Evolutionary conservation across 169 alveolate species (phyloP).

Genomic region (Eimeria necatrix): DNA sequence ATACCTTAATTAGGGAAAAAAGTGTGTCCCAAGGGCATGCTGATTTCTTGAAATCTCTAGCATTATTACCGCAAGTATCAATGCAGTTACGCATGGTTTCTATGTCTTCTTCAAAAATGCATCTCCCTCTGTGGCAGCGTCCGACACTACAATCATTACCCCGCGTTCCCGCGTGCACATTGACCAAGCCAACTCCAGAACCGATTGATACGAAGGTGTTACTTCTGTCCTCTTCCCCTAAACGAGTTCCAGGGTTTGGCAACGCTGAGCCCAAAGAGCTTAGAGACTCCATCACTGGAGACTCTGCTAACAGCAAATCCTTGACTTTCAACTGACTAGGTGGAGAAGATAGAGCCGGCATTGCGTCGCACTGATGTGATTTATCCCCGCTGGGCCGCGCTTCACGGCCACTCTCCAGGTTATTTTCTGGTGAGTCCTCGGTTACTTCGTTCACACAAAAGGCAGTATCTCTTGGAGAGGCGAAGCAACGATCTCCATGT

Average conservation of each 20-base stretch:
- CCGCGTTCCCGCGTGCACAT: neutral
- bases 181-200: neutral
- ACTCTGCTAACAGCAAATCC: slow-evolving; percentile 52
- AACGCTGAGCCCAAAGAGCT: slow-evolving; percentile 1
- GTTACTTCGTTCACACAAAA: neutral
- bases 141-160: slow-evolving; percentile 23
- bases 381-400: neutral
- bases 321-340: slow-evolving; percentile 11
- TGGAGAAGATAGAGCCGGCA: neutral
- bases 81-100: neutral
- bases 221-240: neutral
- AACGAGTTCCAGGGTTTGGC: slow-evolving; percentile 13
- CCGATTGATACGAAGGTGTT: slow-evolving; percentile 21
- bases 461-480: neutral
- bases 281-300: slow-evolving; percentile 30
- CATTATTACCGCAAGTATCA: neutral
- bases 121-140: slow-evolving; percentile 52
- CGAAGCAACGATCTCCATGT: neutral
- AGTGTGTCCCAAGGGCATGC: slow-evolving; percentile 26
- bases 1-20: slow-evolving; percentile 50
- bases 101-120: slow-evolving; percentile 10
- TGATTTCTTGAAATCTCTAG: neutral
- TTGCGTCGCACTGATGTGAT: neutral
- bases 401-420: neutral
- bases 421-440: neutral